Base-by-base conservation (phyloP, 345 rosid species). In the Linum tenue region DNA sequence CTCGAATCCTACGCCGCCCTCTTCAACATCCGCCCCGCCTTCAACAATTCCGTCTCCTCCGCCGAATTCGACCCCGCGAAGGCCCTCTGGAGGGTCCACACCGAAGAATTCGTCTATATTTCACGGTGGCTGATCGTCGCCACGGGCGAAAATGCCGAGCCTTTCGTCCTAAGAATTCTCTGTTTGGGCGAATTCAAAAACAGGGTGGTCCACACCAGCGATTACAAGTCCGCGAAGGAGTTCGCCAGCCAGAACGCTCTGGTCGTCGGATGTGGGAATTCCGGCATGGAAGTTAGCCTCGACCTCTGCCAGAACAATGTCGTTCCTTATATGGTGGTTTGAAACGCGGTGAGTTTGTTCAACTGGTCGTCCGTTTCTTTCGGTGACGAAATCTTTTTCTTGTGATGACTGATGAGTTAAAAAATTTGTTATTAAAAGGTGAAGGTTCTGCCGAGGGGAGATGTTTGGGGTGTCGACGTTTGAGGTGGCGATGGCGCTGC, bases 211-310 rank as follows among this genome's bases (percentile, higher is more conserved):
- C 96, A 90, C 66, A 81, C 88, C 1, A 87, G 91, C 60, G 70
- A 63, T 0, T 90, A 87, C 64, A 85, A 79, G 68, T 71, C 80
- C 56, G 97, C 90, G 9, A 76, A 68, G 36, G 79, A 69, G 64
- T 87, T 82, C 75, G 72, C 63, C 56, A 70, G 64, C 50, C 67
- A 77, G 39, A 85, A 64, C 44, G 86, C 84, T 55, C 66, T 90
- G 61, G 91, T 90, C 3, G 80, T 90, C 38, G 97, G 97, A 3
- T 87, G 95, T 75, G 97, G 97, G 10, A 90, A 90, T 50, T 87
- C 97, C 3, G 97, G 97, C 15, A 87, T 84, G 88, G 86, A 84
- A 67, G 79, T 82, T 39, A 72, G 86, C 57, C 67, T 84, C 59
- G 86, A 84, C 75, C 83, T 90, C 3, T 85, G 83, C 40, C 74